Conservation (phyloP, 1,284 basidiomycete genomes). For the Cutaneotrichosporon cutaneum region DNA sequence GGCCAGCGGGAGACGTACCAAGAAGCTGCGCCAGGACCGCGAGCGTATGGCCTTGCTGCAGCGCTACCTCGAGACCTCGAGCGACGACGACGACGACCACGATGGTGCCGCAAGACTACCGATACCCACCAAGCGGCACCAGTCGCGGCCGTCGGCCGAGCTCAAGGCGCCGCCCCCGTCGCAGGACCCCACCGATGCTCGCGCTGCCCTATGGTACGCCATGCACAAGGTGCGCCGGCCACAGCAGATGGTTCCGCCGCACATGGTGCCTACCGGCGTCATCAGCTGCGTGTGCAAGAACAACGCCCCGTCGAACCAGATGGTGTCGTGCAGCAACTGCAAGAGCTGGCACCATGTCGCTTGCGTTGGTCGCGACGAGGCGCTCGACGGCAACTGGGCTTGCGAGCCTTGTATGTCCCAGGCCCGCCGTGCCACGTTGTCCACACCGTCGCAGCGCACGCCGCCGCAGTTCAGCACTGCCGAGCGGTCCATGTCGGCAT, state of each 20-base stretch:
- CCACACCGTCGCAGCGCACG: constrained; percentile 30
- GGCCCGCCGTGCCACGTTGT: constrained; percentile 27
- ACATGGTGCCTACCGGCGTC: constrained; percentile 28
- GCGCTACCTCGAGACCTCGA: constrained; percentile 44
- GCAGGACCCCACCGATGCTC: constrained; percentile 22
- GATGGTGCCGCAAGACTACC: constrained; percentile 17
- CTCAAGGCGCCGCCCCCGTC: not conserved
- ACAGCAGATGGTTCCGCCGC: not conserved
- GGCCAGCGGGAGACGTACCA: constrained; percentile 31
- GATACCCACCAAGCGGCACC: not conserved
- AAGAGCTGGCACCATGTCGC: constrained; percentile 46
- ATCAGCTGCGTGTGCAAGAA: constrained; percentile 41
- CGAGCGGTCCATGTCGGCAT: constrained; percentile 35
- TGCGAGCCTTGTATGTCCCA: constrained; percentile 37
- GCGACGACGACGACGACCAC: constrained; percentile 37
- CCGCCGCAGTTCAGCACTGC: constrained; percentile 23
- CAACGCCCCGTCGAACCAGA: constrained; percentile 26
- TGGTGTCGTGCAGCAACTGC: constrained; percentile 43
- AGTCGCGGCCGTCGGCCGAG: constrained; percentile 3
- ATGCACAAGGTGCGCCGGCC: constrained; percentile 14
- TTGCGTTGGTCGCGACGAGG: constrained; percentile 41
- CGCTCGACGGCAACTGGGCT: constrained; percentile 38
- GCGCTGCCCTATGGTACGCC: constrained; percentile 17
- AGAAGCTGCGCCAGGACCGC: constrained; percentile 33
- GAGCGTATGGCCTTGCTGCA: constrained; percentile 34